Evolutionary conservation across 257 asterid species (phyloP), one percentile per base, ranked within the genome.

Genomic region (Capsicum rhomboideum): DNA sequence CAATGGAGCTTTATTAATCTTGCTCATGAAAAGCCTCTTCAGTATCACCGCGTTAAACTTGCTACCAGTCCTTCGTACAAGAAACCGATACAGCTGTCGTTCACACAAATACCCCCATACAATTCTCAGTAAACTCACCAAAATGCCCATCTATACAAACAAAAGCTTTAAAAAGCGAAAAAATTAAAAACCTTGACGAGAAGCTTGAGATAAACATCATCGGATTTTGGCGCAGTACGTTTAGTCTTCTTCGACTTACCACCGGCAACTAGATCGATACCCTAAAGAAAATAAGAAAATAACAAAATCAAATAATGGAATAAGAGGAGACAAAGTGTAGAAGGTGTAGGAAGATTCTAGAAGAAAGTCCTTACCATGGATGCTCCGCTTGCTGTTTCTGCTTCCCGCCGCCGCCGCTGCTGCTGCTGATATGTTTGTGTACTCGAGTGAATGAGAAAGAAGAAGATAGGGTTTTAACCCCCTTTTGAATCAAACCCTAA

Each of bases 21-120:
- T 93, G 87, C 99, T 96, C 99, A 93, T 94, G 85, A 94, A 94
- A 8, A 96, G 87, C 80, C 99, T 91, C 91, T 94, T 96, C 90
- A 96, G 69, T 29, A 96, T 83, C 82, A 94, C 98, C 4, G 93
- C 97, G 85, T 94, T 91, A 86, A 96, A 96, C 81, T 89, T 92
- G 92, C 98, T 93, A 1, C 92, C 98, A 79, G 99, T 91, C 83
- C 99, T 96, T 91, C 99, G 91, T 82, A 92, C 95, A 82, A 96
- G 88, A 84, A 96, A 96, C 3, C 97, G 93, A 87, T 96, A 96
- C 87, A 96, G 23, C 97, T 93, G 88, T 79, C 10, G 79, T 59
- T n/a, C 29, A 21, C 75, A 26, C 16, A 83, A 55, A 5, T 23
- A 17, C 4, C 28, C 79, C 28, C 79, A 52, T 29, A 4, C 49